phyloP scores from a whole-genome alignment of 2,329 filamentous ascomycete species.

The Diaporthe velutina region DNA sequence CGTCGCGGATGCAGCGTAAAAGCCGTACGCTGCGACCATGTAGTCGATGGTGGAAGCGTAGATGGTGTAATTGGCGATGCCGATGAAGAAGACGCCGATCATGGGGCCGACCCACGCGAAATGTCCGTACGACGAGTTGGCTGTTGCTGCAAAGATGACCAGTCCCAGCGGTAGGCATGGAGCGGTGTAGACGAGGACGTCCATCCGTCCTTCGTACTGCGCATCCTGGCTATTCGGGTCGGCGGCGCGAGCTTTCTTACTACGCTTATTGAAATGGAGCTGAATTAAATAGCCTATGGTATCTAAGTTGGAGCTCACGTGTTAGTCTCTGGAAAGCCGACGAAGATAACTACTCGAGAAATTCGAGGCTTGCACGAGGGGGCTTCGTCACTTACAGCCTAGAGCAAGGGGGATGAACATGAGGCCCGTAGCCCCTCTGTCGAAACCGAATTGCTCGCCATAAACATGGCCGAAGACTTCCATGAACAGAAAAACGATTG shows the following conservation, averaged over 20 bases:
- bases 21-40: conserved; percentile 76
- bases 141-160: conserved; percentile 10
- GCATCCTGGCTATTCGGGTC: conserved; percentile 12
- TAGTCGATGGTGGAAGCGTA: conserved; percentile 78
- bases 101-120: conserved; percentile 13
- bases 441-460: conserved; percentile 4
- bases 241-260: not conserved
- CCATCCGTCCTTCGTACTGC: conserved; percentile 23
- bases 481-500: conserved; percentile 83
- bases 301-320: not conserved
- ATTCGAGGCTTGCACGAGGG: too few relatives aligned
- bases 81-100: conserved; percentile 57
- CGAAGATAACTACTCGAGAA: not conserved
- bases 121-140: not conserved
- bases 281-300: not conserved
- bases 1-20: conserved; percentile 54
- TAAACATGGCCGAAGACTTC: conserved; percentile 67
- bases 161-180: conserved; percentile 14
- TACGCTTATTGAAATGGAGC: not conserved
- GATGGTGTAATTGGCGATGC: conserved; percentile 73
- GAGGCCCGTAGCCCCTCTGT: not conserved
- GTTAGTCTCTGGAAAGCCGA: not conserved
- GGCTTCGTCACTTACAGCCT: not conserved
- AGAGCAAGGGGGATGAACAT: conserved; percentile 12
- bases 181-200: conserved; percentile 4